These are phyloP conservation scores for Populus nigra DNA, from an alignment of 345 rosid species.

Conservation along the genomic window DNA sequence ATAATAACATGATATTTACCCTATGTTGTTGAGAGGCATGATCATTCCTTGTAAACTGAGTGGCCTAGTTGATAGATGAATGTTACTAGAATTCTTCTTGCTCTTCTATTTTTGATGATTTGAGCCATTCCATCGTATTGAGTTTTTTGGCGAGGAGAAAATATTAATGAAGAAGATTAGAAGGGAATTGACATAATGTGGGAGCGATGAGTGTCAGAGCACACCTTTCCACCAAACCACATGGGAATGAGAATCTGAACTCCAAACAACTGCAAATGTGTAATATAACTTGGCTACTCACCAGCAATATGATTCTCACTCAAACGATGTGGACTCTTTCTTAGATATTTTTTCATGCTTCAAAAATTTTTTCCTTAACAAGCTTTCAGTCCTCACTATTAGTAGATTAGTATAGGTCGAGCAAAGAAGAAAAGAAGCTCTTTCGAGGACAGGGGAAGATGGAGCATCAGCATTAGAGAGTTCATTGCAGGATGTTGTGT, in stretches of 20 bases:
- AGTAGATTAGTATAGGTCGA: constrained; percentile 55
- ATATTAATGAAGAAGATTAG: not conserved
- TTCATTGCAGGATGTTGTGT: constrained; percentile 74
- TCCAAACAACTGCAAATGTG: not conserved
- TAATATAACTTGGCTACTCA: not conserved
- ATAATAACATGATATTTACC: too few relatives aligned
- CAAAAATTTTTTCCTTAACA: not conserved
- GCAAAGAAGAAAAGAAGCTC: constrained; percentile 93
- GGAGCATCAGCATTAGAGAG: constrained; percentile 54
- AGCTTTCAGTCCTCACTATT: constrained; percentile 9
- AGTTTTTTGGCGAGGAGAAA: not conserved
- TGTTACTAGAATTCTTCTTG: not conserved
- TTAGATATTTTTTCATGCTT: not conserved
- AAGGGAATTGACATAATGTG: not conserved
- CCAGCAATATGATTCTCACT: not conserved
- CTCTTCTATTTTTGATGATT: not conserved
- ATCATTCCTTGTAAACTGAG: not conserved
- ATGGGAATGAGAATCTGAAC: not conserved
- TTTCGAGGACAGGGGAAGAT: constrained; percentile 66
- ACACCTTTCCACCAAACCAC: not conserved
- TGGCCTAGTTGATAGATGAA: not conserved
- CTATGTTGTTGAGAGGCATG: too few relatives aligned
- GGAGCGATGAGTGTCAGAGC: not conserved
- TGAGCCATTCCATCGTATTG: not conserved
- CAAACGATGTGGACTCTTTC: not conserved